phyloP scores from a whole-genome alignment of 805 yeast genomes.

The Candida ortonii region DNA sequence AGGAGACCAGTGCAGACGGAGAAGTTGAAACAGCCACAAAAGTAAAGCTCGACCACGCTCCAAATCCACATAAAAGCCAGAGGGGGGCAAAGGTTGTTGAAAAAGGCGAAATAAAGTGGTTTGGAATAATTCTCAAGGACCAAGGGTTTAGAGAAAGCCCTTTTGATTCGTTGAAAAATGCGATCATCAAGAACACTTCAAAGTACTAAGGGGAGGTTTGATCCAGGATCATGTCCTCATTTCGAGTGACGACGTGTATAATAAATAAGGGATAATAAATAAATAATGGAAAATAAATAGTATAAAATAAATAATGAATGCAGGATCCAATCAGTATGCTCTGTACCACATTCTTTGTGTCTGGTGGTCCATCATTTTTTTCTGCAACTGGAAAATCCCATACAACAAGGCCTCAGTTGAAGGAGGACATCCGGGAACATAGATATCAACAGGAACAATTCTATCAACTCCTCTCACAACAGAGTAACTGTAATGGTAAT shows the following conservation, averaged over 20 bases:
- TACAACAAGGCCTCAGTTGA: conserved; percentile 88
- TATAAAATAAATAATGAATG: conserved; percentile 1
- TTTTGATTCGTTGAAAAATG: conserved; percentile 61
- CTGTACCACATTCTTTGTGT: conserved; percentile 87
- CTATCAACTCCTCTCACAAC: conserved; percentile 91
- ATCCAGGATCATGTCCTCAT: no score
- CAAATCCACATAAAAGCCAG: conserved; percentile 30
- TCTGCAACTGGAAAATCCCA: conserved; percentile 84
- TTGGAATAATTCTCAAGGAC: conserved; percentile 55
- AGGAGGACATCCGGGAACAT: conserved; percentile 93
- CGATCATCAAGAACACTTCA: conserved; percentile 38
- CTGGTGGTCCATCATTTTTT: conserved; percentile 82
- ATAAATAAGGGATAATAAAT: conserved; percentile 2
- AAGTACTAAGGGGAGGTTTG: conserved; percentile 9
- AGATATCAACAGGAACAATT: conserved; percentile 82
- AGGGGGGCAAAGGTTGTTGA: conserved; percentile 55
- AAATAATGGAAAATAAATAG: conserved; percentile 6
- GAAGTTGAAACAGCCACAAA: conserved; percentile 25
- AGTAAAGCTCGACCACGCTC: conserved; percentile 36
- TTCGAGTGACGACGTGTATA: no score
- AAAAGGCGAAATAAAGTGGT: conserved; percentile 54
- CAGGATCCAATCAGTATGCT: conserved; percentile 29
- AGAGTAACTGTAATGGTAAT: conserved; percentile 84
- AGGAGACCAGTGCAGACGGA: conserved; percentile 12
- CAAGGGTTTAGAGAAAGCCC: conserved; percentile 56